Percentiles rank a stretch among this genome's conserved stretches.
Conservation (phyloP, 2,329 filamentous ascomycete species). For the Phialocephala sp. region DNA sequence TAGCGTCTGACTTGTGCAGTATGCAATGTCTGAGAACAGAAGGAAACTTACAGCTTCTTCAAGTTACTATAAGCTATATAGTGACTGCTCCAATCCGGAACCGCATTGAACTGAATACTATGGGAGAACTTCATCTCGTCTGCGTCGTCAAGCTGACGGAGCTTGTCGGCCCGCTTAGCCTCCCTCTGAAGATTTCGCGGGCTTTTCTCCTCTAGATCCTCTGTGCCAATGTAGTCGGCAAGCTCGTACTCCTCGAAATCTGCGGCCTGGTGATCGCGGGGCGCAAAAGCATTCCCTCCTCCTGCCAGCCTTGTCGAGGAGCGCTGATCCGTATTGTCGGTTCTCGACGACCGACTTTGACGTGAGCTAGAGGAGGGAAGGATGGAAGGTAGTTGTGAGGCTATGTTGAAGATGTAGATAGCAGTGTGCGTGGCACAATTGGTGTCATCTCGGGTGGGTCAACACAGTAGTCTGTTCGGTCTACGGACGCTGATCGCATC, state of each 20-base stretch:
- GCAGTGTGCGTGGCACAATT: slow-evolving; percentile 7
- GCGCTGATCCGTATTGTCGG: slow-evolving; percentile 22
- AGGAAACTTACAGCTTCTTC: slow-evolving; percentile 83
- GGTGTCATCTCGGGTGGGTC: slow-evolving; percentile 5
- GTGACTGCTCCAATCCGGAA: slow-evolving; percentile 98
- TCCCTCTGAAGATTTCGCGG: slow-evolving; percentile 24
- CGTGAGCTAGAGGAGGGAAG: slow-evolving; percentile 36
- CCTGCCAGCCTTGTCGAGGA: slow-evolving; percentile 32
- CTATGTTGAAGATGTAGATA: slow-evolving; percentile 33
- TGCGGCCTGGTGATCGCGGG: slow-evolving; percentile 18
- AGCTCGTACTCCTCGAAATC: slow-evolving; percentile 42
- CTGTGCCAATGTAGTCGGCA: slow-evolving; percentile 36
- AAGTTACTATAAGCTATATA: slow-evolving; percentile 99
- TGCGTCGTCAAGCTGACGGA: slow-evolving; percentile 70
- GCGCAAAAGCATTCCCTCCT: slow-evolving; percentile 32
- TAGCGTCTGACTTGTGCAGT: slow-evolving; percentile 15
- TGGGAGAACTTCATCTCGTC: slow-evolving; percentile 99
- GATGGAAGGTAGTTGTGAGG: slow-evolving; percentile 22
- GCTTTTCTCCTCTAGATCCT: slow-evolving; percentile 21
- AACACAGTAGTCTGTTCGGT: neutral
- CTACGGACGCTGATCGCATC: neutral
- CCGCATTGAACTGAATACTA: slow-evolving; percentile 98
- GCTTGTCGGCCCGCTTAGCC: slow-evolving; percentile 64
- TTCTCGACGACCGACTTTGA: slow-evolving; percentile 13
- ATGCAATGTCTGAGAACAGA: neutral